These are phyloP conservation scores for Biancaea sappan DNA, from an alignment of 306 rosid species.

Conservation along the genomic window DNA sequence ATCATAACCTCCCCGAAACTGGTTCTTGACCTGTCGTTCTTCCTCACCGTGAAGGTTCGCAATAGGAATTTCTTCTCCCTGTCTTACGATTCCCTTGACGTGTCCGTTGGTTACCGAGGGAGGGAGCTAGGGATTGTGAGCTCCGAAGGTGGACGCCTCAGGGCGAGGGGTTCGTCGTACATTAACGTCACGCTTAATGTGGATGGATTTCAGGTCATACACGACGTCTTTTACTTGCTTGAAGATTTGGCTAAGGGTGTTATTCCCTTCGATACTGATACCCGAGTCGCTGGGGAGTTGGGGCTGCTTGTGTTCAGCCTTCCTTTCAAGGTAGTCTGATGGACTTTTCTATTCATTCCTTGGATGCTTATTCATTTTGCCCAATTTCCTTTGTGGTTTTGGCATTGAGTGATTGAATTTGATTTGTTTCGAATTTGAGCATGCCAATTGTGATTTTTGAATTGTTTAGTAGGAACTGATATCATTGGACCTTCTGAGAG, in stretches of 20 bases:
- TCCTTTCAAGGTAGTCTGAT: constrained; percentile 66
- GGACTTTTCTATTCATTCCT: not conserved
- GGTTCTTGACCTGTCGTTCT: constrained; percentile 70
- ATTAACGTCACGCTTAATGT: constrained; percentile 66
- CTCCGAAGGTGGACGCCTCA: constrained; percentile 56
- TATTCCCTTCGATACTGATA: constrained; percentile 72
- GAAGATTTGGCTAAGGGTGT: constrained; percentile 74
- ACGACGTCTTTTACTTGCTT: constrained; percentile 74
- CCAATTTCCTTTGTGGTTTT: not conserved
- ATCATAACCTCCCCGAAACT: constrained; percentile 51
- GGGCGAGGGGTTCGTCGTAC: constrained; percentile 67
- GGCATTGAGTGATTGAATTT: not conserved
- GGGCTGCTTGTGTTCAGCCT: constrained; percentile 62
- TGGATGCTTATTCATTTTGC: not conserved
- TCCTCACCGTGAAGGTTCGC: constrained; percentile 54
- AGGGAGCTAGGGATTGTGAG: constrained; percentile 61
- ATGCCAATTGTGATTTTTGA: not conserved
- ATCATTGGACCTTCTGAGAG: not conserved
- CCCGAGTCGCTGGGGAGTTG: constrained; percentile 61
- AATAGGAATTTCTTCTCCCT: constrained; percentile 77
- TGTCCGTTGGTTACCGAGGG: constrained; percentile 76
- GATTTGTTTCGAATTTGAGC: not conserved
- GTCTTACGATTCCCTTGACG: constrained; percentile 51
- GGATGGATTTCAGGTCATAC: constrained; percentile 65
- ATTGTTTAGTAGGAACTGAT: not conserved